Percentiles rank a stretch among this genome's conserved stretches.
Evolutionary conservation across 495 filamentous ascomycete genomes (phyloP).

Genomic region (Copromyces sp.): DNA sequence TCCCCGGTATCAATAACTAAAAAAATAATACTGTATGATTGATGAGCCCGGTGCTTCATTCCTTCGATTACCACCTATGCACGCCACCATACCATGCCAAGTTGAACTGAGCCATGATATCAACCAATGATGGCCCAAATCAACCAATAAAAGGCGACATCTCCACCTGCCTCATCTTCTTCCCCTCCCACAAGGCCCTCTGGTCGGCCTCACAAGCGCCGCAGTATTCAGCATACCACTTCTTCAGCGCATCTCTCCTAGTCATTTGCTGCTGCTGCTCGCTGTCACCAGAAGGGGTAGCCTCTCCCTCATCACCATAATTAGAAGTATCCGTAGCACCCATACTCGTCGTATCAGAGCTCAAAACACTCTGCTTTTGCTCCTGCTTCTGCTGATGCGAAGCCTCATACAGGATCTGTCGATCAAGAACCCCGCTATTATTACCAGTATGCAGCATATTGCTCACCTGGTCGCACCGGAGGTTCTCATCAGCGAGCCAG

Average conservation of each 20-base stretch:
- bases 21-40: neutral
- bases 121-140: neutral
- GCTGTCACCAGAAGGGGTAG: neutral
- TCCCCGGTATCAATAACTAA: neutral
- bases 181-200: conserved; percentile 18
- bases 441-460: conserved; percentile 32
- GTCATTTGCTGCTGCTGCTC: conserved; percentile 6
- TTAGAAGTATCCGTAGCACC: neutral
- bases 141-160: neutral
- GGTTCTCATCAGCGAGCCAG: conserved; percentile 67
- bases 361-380: conserved; percentile 8
- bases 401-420: conserved; percentile 12
- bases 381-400: conserved; percentile 16
- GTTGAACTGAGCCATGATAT: too few relatives aligned
- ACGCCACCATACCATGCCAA: too few relatives aligned
- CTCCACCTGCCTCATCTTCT: neutral
- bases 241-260: conserved; percentile 41
- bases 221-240: conserved; percentile 65
- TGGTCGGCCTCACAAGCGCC: conserved; percentile 59
- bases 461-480: conserved; percentile 55
- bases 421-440: conserved; percentile 15
- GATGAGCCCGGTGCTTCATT: neutral
- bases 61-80: neutral
- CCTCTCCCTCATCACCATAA: conserved; percentile 1
- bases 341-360: neutral